A percentile compares a stretch with the other conserved stretches of the same genome.
phyloP scores from a whole-genome alignment of 2,329 filamentous ascomycete species.

The Colletotrichum endophyticum region DNA sequence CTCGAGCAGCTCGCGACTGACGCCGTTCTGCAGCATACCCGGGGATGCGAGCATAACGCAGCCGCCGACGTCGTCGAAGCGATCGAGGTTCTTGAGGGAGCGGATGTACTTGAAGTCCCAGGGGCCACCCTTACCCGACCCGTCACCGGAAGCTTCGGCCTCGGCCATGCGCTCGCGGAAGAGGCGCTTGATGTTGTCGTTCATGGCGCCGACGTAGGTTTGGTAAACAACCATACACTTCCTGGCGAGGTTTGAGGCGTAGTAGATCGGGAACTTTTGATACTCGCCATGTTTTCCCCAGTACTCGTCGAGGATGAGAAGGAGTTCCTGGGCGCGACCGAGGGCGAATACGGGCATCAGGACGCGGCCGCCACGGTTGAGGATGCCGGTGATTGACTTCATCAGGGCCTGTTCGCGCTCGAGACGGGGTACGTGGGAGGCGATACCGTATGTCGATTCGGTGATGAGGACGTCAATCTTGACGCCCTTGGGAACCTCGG shows the following conservation, averaged over 20 bases:
- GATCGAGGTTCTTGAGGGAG: conserved; percentile 88
- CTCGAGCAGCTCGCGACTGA: conserved; percentile 90
- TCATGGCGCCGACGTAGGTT: conserved; percentile 98
- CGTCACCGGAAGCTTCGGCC: conserved; percentile 80
- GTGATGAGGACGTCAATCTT: conserved; percentile 97
- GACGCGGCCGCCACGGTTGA: conserved; percentile 91
- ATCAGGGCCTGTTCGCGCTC: conserved; percentile 93
- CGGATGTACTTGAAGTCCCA: conserved; percentile 98
- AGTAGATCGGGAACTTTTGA: conserved; percentile 94
- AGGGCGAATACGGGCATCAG: conserved; percentile 96
- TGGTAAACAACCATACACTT: conserved; percentile 99
- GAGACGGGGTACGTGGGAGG: conserved; percentile 86
- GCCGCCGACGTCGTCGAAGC: conserved; percentile 93
- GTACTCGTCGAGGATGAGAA: conserved; percentile 95
- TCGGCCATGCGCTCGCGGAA: conserved; percentile 93
- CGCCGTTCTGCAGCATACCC: conserved; percentile 97
- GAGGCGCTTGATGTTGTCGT: conserved; percentile 97
- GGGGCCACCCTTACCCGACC: conserved; percentile 78
- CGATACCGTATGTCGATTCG: conserved; percentile 96
- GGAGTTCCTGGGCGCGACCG: conserved; percentile 89
- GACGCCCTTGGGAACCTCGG: conserved; percentile 84
- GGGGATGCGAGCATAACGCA: conserved; percentile 98
- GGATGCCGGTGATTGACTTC: conserved; percentile 90
- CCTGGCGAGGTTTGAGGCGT: conserved; percentile 90
- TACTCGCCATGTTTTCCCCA: conserved; percentile 90